Percentiles rank a stretch among this genome's conserved stretches.
These are phyloP conservation scores for Botrytis aclada DNA, from an alignment of 2,329 filamentous ascomycete genomes.

Conservation along the genomic window DNA sequence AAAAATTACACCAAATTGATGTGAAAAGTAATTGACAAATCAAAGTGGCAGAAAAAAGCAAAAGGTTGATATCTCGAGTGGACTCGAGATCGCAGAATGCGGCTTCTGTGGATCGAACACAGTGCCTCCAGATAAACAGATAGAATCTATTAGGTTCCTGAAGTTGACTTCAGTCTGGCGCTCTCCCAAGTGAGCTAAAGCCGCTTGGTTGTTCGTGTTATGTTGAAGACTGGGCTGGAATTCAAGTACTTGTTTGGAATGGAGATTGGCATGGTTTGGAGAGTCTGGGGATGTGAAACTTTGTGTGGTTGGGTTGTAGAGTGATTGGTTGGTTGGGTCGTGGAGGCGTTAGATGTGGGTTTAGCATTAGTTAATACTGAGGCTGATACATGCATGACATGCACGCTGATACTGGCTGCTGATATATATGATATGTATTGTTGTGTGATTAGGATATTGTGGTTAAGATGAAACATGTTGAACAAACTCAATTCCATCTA, in stretches of 20 bases:
- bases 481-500: not conserved
- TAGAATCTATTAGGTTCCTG: not conserved
- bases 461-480: not conserved
- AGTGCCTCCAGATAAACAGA: slow-evolving; percentile 19
- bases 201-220: slow-evolving; percentile 12
- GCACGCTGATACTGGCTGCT: not conserved
- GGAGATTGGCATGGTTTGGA: too few species aligned
- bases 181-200: slow-evolving; percentile 22
- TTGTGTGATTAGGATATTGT: not conserved
- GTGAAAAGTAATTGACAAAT: too few species aligned
- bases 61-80: not conserved
- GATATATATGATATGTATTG: not conserved
- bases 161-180: slow-evolving; percentile 19
- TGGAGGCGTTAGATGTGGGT: not conserved
- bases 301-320: not conserved
- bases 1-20: not conserved
- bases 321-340: not conserved
- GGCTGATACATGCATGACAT: not conserved
- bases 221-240: accelerated
- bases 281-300: not conserved
- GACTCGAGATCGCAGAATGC: slow-evolving; percentile 17
- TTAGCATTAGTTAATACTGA: not conserved
- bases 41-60: not conserved
- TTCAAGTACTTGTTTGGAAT: not conserved
- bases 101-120: slow-evolving; percentile 20